These are phyloP conservation scores for Venturia aucupariae DNA, from an alignment of 2,329 filamentous ascomycete species.

Conservation along the genomic window DNA sequence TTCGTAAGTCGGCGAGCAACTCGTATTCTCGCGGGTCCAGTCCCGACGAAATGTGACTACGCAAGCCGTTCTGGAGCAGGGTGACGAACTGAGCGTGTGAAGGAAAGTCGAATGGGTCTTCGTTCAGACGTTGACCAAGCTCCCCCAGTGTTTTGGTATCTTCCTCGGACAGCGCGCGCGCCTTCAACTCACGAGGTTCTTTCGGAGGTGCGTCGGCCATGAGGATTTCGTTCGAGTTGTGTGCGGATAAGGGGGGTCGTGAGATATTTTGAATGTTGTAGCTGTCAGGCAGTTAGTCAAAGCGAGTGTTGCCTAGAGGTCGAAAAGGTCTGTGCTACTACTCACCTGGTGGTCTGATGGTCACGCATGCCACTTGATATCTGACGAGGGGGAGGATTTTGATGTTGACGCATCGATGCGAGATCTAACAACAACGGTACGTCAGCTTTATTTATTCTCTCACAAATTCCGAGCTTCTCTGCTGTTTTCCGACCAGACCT, in stretches of 20 bases:
- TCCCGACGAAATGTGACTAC: conserved; percentile 30
- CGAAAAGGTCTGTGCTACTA: background rate
- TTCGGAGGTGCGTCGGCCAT: conserved; percentile 37
- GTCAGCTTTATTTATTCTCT: background rate
- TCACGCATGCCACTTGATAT: conserved; percentile 4
- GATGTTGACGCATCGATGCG: conserved; percentile 38
- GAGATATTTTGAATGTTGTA: conserved; percentile 24
- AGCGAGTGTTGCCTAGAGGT: conserved; percentile 1
- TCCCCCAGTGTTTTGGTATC: conserved; percentile 37
- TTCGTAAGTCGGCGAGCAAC: conserved; percentile 36
- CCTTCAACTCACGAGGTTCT: conserved; percentile 34
- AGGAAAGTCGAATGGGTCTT: conserved; percentile 42
- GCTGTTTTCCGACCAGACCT: background rate
- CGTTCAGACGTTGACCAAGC: conserved; percentile 33
- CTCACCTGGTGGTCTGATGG: conserved; percentile 2
- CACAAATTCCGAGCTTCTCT: background rate
- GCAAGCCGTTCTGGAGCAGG: conserved; percentile 39
- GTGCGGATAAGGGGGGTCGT: conserved; percentile 31
- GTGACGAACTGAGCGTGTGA: conserved; percentile 40
- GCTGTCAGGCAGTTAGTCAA: background rate
- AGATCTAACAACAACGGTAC: conserved; percentile 28
- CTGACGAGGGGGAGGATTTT: conserved; percentile 17
- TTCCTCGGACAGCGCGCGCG: conserved; percentile 32
- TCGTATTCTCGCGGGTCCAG: conserved; percentile 34
- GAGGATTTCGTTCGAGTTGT: conserved; percentile 35